Evolutionary conservation across 2,329 filamentous ascomycete species (phyloP).

Genomic region (Didymella arachidicola): DNA sequence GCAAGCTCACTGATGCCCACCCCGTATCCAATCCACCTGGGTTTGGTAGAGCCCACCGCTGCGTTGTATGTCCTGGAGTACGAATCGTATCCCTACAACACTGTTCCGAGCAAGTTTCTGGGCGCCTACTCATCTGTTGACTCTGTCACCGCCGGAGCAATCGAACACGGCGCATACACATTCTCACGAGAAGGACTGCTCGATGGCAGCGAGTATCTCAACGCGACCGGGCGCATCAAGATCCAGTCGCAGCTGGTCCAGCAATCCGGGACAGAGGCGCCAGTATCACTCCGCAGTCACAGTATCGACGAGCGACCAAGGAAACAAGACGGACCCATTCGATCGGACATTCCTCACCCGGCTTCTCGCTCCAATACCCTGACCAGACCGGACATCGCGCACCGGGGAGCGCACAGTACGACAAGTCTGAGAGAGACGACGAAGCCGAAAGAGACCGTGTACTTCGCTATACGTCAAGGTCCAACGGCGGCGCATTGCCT

Average conservation of each 20-base stretch:
- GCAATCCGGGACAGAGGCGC: conserved; percentile 22
- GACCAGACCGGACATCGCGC: conserved; percentile 24
- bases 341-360: conserved; percentile 37
- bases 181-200: conserved; percentile 35
- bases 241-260: conserved; percentile 28
- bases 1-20: neutral
- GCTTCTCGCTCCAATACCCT: conserved; percentile 10
- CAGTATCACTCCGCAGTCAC: conserved; percentile 5
- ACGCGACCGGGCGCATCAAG: conserved; percentile 33
- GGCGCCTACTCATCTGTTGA: conserved; percentile 34
- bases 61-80: conserved; percentile 30
- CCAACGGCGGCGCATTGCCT: conserved; percentile 29
- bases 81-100: conserved; percentile 35
- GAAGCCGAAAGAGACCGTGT: conserved; percentile 17
- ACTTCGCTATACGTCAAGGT: conserved; percentile 28
- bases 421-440: neutral
- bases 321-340: conserved; percentile 17
- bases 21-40: conserved; percentile 3
- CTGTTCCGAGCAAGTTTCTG: conserved; percentile 28
- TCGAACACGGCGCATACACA: conserved; percentile 33
- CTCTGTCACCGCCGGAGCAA: conserved; percentile 28
- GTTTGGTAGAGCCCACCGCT: neutral
- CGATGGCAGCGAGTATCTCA: conserved; percentile 35
- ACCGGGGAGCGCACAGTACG: conserved; percentile 15
- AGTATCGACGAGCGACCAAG: conserved; percentile 16